Conservation (phyloP, 2,329 filamentous ascomycete genomes). For the Penicillium sp. region DNA sequence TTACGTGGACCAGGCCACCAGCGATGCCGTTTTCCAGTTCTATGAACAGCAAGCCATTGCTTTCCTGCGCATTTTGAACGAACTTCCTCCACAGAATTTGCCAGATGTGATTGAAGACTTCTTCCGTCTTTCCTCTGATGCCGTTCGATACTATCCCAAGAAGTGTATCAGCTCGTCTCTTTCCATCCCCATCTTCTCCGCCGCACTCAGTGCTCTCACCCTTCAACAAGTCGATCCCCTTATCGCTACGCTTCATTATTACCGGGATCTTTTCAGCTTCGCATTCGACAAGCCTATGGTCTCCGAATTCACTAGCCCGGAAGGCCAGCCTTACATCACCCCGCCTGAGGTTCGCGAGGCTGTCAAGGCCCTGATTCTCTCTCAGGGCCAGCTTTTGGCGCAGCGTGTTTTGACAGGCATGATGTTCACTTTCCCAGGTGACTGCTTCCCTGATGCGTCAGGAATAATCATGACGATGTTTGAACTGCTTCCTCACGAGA, state of each 20-base stretch:
- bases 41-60: constrained; percentile 90
- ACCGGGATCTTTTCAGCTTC: constrained; percentile 87
- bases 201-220: constrained; percentile 79
- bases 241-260: constrained; percentile 86
- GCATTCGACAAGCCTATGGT: constrained; percentile 68
- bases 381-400: constrained; percentile 73
- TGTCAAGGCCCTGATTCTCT: constrained; percentile 68
- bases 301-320: constrained; percentile 58
- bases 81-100: constrained; percentile 73
- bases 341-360: constrained; percentile 68
- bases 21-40: constrained; percentile 86
- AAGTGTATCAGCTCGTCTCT: constrained; percentile 77
- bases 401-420: constrained; percentile 92
- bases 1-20: constrained; percentile 76
- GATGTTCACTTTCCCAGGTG: constrained; percentile 98
- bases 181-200: constrained; percentile 79
- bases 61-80: constrained; percentile 85
- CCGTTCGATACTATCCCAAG: constrained; percentile 86
- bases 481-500: constrained; percentile 77
- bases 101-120: constrained; percentile 91
- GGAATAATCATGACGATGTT: constrained; percentile 89
- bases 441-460: constrained; percentile 92
- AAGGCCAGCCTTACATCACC: constrained; percentile 60
- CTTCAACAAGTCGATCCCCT: constrained; percentile 90
- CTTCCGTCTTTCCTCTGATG: constrained; percentile 88